phyloP scores from a whole-genome alignment of 1,284 basidiomycete species.

The Sphaerobolus stellatus region DNA sequence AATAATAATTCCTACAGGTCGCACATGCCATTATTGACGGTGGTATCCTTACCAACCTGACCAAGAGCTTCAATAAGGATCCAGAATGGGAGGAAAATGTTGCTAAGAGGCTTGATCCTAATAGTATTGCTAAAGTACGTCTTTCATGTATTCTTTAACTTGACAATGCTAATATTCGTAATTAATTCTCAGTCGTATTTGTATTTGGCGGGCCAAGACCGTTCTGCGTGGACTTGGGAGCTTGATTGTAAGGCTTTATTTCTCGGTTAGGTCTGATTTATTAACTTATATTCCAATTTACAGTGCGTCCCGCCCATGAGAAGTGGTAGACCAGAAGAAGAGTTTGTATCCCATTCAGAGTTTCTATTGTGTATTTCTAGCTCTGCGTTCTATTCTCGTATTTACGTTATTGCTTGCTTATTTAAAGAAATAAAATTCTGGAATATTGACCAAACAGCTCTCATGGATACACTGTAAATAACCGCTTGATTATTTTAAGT shows the following conservation, averaged over 20 bases:
- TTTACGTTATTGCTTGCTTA: too few species aligned
- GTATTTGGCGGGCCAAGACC: slow-evolving; percentile 43
- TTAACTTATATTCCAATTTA: neutral
- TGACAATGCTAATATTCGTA: neutral
- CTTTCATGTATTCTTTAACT: neutral
- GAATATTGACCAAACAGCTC: too few species aligned
- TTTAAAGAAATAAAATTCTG: too few species aligned
- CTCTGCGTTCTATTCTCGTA: too few species aligned
- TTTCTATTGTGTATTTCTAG: too few species aligned
- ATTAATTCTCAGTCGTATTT: slow-evolving; percentile 37
- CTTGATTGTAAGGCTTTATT: slow-evolving; percentile 38
- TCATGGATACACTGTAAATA: too few species aligned
- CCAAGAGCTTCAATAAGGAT: slow-evolving; percentile 1
- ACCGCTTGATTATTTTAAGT: too few species aligned
- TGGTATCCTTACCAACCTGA: slow-evolving; percentile 23
- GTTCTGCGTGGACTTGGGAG: slow-evolving; percentile 52
- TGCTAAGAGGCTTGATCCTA: slow-evolving; percentile 22
- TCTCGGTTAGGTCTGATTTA: neutral
- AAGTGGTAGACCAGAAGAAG: slow-evolving; percentile 38
- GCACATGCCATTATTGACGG: slow-evolving; percentile 31
- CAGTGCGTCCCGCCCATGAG: slow-evolving; percentile 48
- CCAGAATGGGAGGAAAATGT: slow-evolving; percentile 23
- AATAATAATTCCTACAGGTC: slow-evolving; percentile 22
- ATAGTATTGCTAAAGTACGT: slow-evolving; percentile 28
- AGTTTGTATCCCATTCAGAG: too few species aligned